These are phyloP conservation scores for Rhizophagus clarus DNA, from an alignment of 192 early-diverging fungal species.

Conservation along the genomic window DNA sequence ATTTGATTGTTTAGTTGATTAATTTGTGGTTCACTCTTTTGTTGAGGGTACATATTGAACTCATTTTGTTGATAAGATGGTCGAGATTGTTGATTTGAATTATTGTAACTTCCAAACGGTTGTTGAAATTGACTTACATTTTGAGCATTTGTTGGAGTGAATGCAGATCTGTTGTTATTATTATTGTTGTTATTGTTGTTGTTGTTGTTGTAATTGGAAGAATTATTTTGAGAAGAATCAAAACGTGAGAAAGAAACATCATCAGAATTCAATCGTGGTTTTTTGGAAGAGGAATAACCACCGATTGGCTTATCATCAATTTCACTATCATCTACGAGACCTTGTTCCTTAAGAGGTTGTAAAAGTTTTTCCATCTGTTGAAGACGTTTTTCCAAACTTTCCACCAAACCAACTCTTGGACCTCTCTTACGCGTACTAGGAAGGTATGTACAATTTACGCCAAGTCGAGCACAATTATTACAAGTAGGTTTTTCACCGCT, in stretches of 20 bases:
- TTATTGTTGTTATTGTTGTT: too few relatives aligned
- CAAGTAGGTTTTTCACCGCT: constrained; percentile 78
- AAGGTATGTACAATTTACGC: constrained; percentile 73
- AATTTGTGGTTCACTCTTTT: not conserved
- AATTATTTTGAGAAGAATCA: not conserved
- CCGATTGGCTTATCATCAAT: constrained; percentile 9
- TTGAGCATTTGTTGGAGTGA: not conserved
- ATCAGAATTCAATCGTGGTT: not conserved
- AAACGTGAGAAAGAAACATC: not conserved
- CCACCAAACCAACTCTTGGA: constrained; percentile 81
- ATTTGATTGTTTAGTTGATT: not conserved
- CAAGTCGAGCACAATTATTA: constrained; percentile 74
- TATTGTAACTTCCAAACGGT: not conserved
- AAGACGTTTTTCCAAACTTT: constrained; percentile 71
- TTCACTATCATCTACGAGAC: constrained; percentile 19
- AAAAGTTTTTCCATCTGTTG: constrained; percentile 79
- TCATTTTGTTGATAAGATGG: not conserved
- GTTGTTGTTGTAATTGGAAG: not conserved
- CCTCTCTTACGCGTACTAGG: constrained; percentile 88
- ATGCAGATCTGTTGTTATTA: not conserved
- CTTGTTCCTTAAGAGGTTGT: constrained; percentile 38
- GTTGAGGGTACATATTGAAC: not conserved
- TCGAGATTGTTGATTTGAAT: not conserved
- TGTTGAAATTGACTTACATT: not conserved
- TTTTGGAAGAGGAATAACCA: not conserved